phyloP scores from a whole-genome alignment of 2,329 filamentous ascomycete genomes.

The Chalaropsis ovoidea region DNA sequence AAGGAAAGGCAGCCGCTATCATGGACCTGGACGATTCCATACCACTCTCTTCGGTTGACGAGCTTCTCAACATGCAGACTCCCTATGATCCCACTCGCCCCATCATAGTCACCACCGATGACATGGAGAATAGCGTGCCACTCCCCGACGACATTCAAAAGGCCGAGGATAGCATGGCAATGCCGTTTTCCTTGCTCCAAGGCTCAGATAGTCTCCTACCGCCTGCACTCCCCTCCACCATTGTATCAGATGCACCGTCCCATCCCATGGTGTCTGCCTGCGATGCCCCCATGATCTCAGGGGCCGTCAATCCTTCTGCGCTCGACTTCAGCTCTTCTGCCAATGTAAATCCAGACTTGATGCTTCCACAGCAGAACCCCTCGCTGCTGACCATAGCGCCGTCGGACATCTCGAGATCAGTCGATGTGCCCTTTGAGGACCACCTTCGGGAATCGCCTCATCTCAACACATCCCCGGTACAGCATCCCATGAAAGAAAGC shows the following conservation, averaged over 20 bases:
- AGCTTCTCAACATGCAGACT: conserved; percentile 20
- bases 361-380: conserved; percentile 17
- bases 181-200: conserved; percentile 16
- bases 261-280: conserved; percentile 21
- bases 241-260: conserved; percentile 31
- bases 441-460: conserved; percentile 19
- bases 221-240: not conserved
- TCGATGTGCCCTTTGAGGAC: conserved; percentile 27
- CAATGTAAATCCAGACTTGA: conserved; percentile 9
- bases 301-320: conserved; percentile 30
- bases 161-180: not conserved
- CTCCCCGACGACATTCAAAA: conserved; percentile 11
- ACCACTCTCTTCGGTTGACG: conserved; percentile 23
- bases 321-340: conserved; percentile 27
- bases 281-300: conserved; percentile 20
- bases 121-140: conserved; percentile 7
- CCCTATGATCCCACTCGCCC: conserved; percentile 24
- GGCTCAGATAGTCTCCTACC: conserved; percentile 12
- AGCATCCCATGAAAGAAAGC: conserved; percentile 16
- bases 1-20: conserved; percentile 1
- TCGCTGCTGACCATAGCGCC: conserved; percentile 32
- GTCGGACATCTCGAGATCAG: conserved; percentile 33
- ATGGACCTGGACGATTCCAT: conserved; percentile 23
- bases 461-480: conserved; percentile 21
- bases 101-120: conserved; percentile 22